Conservation (phyloP, 2,329 filamentous ascomycete species). For the Leptoxyphium fumago region DNA sequence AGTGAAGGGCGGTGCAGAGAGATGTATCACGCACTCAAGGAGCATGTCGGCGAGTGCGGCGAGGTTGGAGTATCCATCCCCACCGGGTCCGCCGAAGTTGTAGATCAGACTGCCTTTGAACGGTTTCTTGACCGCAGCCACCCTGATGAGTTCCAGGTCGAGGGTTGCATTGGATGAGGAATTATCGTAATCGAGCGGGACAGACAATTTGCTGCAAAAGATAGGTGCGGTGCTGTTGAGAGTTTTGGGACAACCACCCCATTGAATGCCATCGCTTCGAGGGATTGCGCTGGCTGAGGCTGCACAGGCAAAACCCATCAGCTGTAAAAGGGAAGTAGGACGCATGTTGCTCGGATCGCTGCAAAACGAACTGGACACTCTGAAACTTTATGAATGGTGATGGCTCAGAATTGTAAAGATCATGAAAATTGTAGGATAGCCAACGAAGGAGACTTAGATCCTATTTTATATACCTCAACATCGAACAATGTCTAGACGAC, state of each 20-base stretch:
- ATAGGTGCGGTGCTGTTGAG: neutral
- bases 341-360: neutral
- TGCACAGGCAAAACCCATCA: neutral
- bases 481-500: no score
- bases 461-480: no score
- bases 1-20: no score
- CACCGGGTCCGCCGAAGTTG: constrained; percentile 15
- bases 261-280: neutral
- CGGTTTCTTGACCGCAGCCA: constrained; percentile 8
- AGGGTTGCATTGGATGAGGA: constrained; percentile 1
- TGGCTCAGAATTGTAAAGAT: no score
- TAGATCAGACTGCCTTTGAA: constrained; percentile 10
- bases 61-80: constrained; percentile 3
- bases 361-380: neutral
- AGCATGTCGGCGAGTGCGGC: neutral
- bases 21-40: no score
- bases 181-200: constrained; percentile 5
- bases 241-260: neutral
- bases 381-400: no score
- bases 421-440: no score
- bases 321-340: neutral
- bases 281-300: neutral
- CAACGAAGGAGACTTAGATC: no score
- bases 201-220: neutral
- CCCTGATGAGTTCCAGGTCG: constrained; percentile 6